Evolutionary conservation across 2,329 filamentous ascomycete species (phyloP), one percentile per base, ranked within the genome.

Genomic region (Polychaeton citri): DNA sequence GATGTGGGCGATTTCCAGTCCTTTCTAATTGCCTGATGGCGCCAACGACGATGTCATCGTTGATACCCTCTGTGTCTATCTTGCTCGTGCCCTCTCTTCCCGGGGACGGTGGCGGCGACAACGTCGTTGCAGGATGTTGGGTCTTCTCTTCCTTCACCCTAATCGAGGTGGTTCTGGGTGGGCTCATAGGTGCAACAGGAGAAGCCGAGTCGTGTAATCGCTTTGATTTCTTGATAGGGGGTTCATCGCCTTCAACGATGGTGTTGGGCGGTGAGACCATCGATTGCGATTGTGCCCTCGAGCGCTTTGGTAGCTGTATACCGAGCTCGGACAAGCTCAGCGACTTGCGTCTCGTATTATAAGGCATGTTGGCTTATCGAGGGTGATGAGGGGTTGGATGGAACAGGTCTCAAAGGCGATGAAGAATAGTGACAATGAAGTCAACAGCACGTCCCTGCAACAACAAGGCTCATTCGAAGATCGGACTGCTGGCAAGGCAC

Each of bases 261-360:
- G 82, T 79, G 45, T 66, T 59, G 44, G 72, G 71, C 45, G 69
- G 68, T 55, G 72, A 72, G 24, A 12, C 15, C 24, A 28, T 10
- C 50, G 72, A 71, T 47, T 68, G 62, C 38, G 65, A 48, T 26
- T 38, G 41, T 26, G 48, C 46, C 36, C 54, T 45, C 24, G 70
- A 69, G 43, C 65, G 60, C 51, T 68, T 69, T 37, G 76, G 76
- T 36, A 95, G 70, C 53, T 90, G 83, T 51, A 96, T 94, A 58
- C 90, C 90, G 52, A 96, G 73, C 48, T 86, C 92, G 41, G 85
- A 82, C 54, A 96, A 70, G 43, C 87, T 95, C 48, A 98, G 69
- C 55, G 86, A 94, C 69, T 96, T 96, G 62, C 87, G 80, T 64
- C 88, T 82, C 49, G 88, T 96, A 63, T 95, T 94, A 71, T 95